Percentiles rank a stretch among this genome's conserved stretches.
These are phyloP conservation scores for Rubia peregrina DNA, from an alignment of 305 asterid genomes.

Conservation along the genomic window DNA sequence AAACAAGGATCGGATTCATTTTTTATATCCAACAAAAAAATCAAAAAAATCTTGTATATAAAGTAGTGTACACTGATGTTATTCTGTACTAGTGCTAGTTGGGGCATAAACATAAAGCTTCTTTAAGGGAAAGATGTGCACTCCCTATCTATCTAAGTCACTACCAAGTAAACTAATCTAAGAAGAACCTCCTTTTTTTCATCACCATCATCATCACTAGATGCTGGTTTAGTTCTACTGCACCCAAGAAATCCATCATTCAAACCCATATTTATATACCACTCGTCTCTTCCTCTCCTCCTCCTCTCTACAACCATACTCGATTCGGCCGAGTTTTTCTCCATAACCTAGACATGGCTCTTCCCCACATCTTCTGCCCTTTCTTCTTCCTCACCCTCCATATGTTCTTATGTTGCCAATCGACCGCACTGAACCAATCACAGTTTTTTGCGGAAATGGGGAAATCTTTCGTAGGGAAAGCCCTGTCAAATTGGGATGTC, in stretches of 20 bases:
- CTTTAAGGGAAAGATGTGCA: constrained; percentile 48
- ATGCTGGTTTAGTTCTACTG: constrained; percentile 16
- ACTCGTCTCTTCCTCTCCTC: constrained; percentile 25
- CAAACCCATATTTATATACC: constrained; percentile 46
- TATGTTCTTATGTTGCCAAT: constrained; percentile 21
- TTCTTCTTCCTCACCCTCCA: constrained; percentile 29
- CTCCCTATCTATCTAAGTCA: constrained; percentile 25
- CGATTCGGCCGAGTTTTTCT: not conserved
- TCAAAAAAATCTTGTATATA: constrained; percentile 23
- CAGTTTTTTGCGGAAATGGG: constrained; percentile 44
- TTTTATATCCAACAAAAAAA: not conserved
- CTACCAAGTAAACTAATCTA: constrained; percentile 23
- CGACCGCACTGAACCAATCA: constrained; percentile 27
- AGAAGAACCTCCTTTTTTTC: constrained; percentile 41
- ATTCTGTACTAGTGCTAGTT: constrained; percentile 46
- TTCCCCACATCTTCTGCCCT: constrained; percentile 20
- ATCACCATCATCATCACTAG: constrained; percentile 19
- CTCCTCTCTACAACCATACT: constrained; percentile 9
- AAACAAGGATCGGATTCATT: constrained; percentile 26
- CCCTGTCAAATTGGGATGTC: constrained; percentile 41
- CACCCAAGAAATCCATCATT: constrained; percentile 35
- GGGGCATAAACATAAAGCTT: constrained; percentile 52
- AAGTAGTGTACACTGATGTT: constrained; percentile 29
- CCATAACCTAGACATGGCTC: constrained; percentile 41
- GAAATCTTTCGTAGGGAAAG: constrained; percentile 33